Evolutionary conservation across 371 early-diverging fungal species (phyloP).

Genomic region (Haplosporangium sp.): DNA sequence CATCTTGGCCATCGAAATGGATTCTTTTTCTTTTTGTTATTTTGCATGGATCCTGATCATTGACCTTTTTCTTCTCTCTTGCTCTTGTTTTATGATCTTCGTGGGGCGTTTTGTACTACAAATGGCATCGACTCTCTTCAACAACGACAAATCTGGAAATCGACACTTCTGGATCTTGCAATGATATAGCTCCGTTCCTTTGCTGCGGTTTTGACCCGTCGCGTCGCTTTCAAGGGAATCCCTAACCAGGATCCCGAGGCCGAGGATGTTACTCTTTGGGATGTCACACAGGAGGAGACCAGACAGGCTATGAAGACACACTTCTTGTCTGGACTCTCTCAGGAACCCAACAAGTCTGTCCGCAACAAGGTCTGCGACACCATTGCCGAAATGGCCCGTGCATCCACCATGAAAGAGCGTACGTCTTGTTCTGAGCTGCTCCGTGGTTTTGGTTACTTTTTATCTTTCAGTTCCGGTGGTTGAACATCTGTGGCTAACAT

Average conservation of each 20-base stretch:
- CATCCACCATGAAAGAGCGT: slow-evolving; percentile 73
- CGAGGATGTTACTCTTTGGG: slow-evolving; percentile 74
- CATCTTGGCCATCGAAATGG: not conserved
- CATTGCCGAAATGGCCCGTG: slow-evolving; percentile 86
- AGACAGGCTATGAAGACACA: slow-evolving; percentile 74
- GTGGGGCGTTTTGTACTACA: no score
- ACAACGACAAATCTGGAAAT: not conserved
- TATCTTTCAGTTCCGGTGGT: not conserved
- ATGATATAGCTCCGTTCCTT: slow-evolving; percentile 82
- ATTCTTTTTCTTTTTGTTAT: not conserved
- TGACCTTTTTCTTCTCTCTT: no score
- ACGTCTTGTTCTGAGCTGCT: slow-evolving; percentile 38
- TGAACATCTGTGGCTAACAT: not conserved
- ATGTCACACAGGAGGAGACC: slow-evolving; percentile 70
- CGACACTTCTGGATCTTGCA: slow-evolving; percentile 5
- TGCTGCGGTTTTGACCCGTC: slow-evolving; percentile 89
- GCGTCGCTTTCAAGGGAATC: slow-evolving; percentile 80
- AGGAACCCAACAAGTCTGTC: slow-evolving; percentile 77
- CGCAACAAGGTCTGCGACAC: slow-evolving; percentile 94
- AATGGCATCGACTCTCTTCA: not conserved
- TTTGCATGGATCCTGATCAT: not conserved
- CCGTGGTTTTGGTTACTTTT: not conserved
- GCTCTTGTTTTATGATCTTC: not conserved
- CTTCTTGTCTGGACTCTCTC: slow-evolving; percentile 80
- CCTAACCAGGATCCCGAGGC: slow-evolving; percentile 60